phyloP scores from a whole-genome alignment of 257 asterid genomes.

The Nicotiana tomentosiformis region DNA sequence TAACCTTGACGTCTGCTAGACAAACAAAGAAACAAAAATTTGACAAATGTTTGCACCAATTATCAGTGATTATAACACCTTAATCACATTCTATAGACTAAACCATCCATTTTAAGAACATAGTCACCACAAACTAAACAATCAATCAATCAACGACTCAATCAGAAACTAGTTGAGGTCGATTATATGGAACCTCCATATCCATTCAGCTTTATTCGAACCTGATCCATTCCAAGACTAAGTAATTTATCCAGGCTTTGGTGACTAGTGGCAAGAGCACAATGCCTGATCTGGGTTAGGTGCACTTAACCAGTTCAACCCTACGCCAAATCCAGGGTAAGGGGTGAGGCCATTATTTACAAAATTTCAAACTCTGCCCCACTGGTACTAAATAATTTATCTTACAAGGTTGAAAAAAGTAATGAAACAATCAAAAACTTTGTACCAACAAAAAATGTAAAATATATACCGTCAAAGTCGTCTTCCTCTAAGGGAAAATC shows the following conservation, averaged over 20 bases:
- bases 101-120: neutral
- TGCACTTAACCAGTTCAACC: too few species aligned
- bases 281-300: too few species aligned
- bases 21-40: too few species aligned
- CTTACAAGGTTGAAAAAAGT: neutral
- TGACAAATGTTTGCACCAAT: too few species aligned
- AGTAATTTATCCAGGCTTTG: neutral
- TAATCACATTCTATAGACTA: too few species aligned
- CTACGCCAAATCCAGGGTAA: too few species aligned
- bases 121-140: neutral
- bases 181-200: neutral
- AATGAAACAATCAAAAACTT: neutral
- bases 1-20: neutral
- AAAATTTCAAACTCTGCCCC: too few species aligned
- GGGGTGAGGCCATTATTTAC: too few species aligned
- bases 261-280: too few species aligned
- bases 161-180: neutral
- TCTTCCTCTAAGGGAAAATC: constrained; percentile 94
- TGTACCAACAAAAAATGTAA: too few species aligned
- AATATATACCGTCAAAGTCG: constrained; percentile 59
- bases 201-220: neutral
- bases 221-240: neutral
- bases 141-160: neutral
- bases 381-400: neutral
- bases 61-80: too few species aligned